These are phyloP conservation scores for Vinca minor DNA, from an alignment of 257 asterid genomes.

Conservation along the genomic window DNA sequence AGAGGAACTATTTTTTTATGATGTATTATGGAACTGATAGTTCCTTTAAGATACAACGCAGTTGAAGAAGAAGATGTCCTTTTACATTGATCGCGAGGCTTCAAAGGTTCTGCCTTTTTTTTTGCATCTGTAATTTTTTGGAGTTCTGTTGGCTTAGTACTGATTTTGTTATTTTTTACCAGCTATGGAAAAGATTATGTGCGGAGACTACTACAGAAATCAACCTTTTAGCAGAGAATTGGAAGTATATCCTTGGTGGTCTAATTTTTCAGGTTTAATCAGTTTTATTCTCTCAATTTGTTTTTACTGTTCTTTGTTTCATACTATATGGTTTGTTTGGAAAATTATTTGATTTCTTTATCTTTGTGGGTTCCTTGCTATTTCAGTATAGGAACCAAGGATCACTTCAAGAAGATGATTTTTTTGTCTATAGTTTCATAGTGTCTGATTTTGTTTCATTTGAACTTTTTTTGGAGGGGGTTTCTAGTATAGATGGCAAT, in stretches of 20 bases:
- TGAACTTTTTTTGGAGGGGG: background rate
- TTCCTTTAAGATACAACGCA: slow-evolving; percentile 23
- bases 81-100: slow-evolving; percentile 97
- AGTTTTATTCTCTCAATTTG: background rate
- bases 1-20: slow-evolving; percentile 15
- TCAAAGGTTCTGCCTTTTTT: slow-evolving; percentile 56
- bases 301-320: background rate
- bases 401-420: background rate
- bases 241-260: slow-evolving; percentile 79
- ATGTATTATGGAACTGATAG: slow-evolving; percentile 54
- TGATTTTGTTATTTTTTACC: background rate
- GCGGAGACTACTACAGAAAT: slow-evolving; percentile 64
- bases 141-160: slow-evolving; percentile 9
- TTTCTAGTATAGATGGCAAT: too few relatives aligned
- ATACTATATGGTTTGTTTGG: background rate
- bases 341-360: background rate
- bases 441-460: background rate
- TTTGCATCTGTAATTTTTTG: background rate
- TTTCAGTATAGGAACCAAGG: too few relatives aligned
- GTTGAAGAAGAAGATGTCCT: slow-evolving; percentile 63
- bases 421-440: too few relatives aligned
- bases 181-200: slow-evolving; percentile 81
- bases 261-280: slow-evolving; percentile 45
- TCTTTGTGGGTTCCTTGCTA: too few relatives aligned
- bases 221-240: slow-evolving; percentile 68